Conservation (phyloP, 257 asterid genomes). For the Jasminum sambac region DNA sequence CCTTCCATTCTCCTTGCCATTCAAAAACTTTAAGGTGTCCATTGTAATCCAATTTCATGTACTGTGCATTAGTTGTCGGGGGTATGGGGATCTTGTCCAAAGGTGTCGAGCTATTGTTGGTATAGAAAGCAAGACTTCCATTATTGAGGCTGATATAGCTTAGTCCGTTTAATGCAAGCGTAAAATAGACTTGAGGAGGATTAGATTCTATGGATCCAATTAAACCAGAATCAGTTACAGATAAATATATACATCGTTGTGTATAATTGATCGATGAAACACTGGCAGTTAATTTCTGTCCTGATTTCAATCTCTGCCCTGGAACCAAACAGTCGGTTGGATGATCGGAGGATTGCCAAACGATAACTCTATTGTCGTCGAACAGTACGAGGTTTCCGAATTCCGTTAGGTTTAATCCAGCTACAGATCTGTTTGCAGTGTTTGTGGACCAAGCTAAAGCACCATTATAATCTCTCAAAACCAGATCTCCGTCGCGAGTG, state of each 20-base stretch:
- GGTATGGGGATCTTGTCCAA: slow-evolving; percentile 19
- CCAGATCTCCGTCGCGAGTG: slow-evolving; percentile 38
- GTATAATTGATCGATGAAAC: slow-evolving; percentile 37
- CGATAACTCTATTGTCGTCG: slow-evolving; percentile 12
- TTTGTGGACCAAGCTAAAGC: slow-evolving; percentile 48
- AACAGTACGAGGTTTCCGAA: slow-evolving; percentile 44
- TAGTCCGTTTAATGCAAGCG: neutral
- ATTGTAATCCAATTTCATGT: slow-evolving; percentile 39
- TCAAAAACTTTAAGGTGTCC: slow-evolving; percentile 48
- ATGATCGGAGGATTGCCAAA: slow-evolving; percentile 53
- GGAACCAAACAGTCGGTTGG: slow-evolving; percentile 46
- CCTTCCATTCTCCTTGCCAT: slow-evolving; percentile 39
- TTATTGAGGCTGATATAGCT: slow-evolving; percentile 39
- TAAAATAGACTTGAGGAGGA: slow-evolving; percentile 39
- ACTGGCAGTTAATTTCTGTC: slow-evolving; percentile 37
- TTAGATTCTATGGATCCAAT: slow-evolving; percentile 26
- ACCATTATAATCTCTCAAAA: slow-evolving; percentile 42
- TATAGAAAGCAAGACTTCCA: slow-evolving; percentile 37
- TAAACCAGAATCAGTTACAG: slow-evolving; percentile 27
- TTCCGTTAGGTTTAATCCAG: slow-evolving; percentile 39
- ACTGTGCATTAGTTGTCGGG: slow-evolving; percentile 36
- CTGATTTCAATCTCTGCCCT: slow-evolving; percentile 35
- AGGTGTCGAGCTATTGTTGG: slow-evolving; percentile 28
- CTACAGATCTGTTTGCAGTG: slow-evolving; percentile 37
- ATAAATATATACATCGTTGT: slow-evolving; percentile 28